A percentile compares a stretch with the other conserved stretches of the same genome.
These are phyloP conservation scores for Noccaea bulbosa DNA, from an alignment of 345 rosid species.

Conservation along the genomic window DNA sequence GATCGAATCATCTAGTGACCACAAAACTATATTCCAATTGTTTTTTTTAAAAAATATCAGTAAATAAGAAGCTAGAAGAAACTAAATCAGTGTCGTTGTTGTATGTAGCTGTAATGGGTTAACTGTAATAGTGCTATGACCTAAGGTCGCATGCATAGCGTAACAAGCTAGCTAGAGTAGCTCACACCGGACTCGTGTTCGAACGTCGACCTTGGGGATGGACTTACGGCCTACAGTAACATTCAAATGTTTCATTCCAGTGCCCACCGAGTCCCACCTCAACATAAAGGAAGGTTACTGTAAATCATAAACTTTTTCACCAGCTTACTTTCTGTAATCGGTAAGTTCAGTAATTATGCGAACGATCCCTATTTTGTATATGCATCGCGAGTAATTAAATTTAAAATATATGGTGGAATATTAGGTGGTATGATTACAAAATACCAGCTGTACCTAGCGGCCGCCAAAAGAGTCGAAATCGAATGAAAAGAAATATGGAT, in stretches of 20 bases:
- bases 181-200: too few species aligned
- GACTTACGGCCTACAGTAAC: too few species aligned
- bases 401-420: constrained; percentile 21
- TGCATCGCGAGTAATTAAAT: background rate
- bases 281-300: background rate
- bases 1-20: constrained; percentile 12
- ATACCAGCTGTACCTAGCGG: constrained; percentile 30
- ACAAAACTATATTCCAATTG: background rate
- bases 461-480: constrained; percentile 38
- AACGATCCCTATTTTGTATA: background rate
- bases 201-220: too few species aligned
- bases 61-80: background rate
- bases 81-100: background rate
- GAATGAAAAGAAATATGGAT: constrained; percentile 6
- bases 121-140: background rate
- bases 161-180: too few species aligned
- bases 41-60: background rate
- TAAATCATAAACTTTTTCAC: background rate
- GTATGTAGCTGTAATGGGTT: background rate
- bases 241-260: too few species aligned
- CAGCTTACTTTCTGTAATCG: background rate
- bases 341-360: background rate
- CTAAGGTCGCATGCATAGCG: too few species aligned
- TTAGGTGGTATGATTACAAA: constrained; percentile 31
- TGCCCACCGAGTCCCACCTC: background rate